Conservation (phyloP, 768 basidiomycete species). For the Boletus bicolor region DNA sequence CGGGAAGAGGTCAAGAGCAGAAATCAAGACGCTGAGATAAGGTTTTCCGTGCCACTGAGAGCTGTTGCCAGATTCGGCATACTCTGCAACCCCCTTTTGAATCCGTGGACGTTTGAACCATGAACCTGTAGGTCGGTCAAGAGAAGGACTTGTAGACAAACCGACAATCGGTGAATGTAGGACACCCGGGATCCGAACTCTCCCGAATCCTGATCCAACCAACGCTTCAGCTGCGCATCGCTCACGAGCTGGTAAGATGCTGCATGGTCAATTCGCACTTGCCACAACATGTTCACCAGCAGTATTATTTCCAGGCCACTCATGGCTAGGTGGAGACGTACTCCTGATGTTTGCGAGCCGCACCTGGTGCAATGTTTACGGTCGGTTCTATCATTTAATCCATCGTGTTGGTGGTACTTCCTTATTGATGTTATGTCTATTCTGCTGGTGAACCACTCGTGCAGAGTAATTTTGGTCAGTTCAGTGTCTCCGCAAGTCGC, state of each 20-base stretch:
- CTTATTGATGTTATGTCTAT: not conserved
- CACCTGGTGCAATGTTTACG: not conserved
- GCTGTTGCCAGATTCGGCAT: conserved; percentile 22
- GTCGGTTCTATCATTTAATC: not conserved
- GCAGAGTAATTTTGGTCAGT: not conserved
- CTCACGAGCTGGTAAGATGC: not conserved
- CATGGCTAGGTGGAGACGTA: not conserved
- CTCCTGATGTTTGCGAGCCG: not conserved
- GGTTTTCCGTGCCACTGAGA: conserved; percentile 33
- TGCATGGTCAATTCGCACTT: not conserved
- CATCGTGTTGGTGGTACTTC: not conserved
- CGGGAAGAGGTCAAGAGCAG: conserved; percentile 28
- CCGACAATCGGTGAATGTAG: not conserved
- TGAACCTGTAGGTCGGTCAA: not conserved
- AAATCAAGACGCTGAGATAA: conserved; percentile 37
- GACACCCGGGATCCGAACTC: not conserved
- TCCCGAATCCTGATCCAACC: not conserved
- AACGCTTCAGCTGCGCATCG: not conserved
- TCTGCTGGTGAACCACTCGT: not conserved
- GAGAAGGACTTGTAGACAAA: too few species aligned
- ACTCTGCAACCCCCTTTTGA: not conserved
- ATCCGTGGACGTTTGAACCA: not conserved
- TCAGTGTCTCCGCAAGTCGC: not conserved
- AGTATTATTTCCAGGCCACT: not conserved
- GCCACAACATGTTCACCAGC: not conserved